Base-by-base conservation (phyloP, 257 asterid genomes). In the Craterostigma plantagineum region DNA sequence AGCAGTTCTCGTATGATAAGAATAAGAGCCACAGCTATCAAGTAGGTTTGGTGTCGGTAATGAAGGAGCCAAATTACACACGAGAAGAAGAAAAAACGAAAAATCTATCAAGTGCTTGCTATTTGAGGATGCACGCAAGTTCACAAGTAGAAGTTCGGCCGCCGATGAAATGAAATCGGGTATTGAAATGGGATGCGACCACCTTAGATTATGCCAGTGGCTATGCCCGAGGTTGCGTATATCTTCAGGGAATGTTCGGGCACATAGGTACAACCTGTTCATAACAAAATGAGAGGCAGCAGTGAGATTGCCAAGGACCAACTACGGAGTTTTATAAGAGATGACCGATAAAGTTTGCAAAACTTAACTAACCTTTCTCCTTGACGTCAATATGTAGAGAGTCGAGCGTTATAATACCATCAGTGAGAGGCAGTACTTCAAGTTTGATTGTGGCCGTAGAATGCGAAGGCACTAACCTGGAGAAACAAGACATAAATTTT, bases 241-340 rank as follows among this genome's bases (percentile, higher is more conserved):
- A 90, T 90, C 81, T 83, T 80, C 63, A 90, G 75, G 10, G 95
- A 73, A 51, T 75, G 91, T 65, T 90, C 96, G 5, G 99, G 95
- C 59, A 79, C 59, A 53, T 70, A 90, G 8, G 91, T 64, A 45
- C 68, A 54, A 53, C 94, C 96, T 83, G 79, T 38, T 23, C 57
- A 68, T 9, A 34, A 39, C 56, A 60, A 55, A 54, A 43, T 9
- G 27, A 18, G 37, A 46, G 43, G 43, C n/a, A 42, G 37, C 11
- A 46, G 2, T 23, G 4, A 2, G 6, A 23, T 23, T 23, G 57
- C 37, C 61, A 40, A 50, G 50, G 14, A 43, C 14, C 41, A 43
- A 51, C n/a, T n/a, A n/a, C n/a, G n/a, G n/a, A 40, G 15, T 49
- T 43, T 16, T 47, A 10, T 33, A 34, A 30, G 49, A 17, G 36